These are phyloP conservation scores for Boletus rubroflammeus DNA, from an alignment of 768 basidiomycete species.

Conservation along the genomic window DNA sequence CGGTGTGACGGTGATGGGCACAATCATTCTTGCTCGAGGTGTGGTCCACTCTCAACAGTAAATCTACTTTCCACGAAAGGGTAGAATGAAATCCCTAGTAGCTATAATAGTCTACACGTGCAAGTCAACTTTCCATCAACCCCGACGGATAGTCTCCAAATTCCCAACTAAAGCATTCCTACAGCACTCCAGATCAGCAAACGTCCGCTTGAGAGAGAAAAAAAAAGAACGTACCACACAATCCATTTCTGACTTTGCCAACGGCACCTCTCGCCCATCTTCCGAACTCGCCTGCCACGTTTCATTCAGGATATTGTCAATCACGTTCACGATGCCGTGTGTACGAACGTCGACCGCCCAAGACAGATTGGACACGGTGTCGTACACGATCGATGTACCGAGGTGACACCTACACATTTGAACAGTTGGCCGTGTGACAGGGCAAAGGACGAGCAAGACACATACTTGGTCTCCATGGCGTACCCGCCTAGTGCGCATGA, in stretches of 20 bases:
- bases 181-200: background rate
- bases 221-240: conserved; percentile 56
- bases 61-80: background rate
- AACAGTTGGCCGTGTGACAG: background rate
- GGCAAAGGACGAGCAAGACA: background rate
- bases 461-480: conserved; percentile 74
- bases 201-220: background rate
- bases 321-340: conserved; percentile 76
- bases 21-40: conserved; percentile 50
- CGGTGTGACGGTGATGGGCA: conserved; percentile 48
- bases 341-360: conserved; percentile 84
- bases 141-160: conserved; percentile 45
- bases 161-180: conserved; percentile 75
- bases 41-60: background rate
- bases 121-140: conserved; percentile 1
- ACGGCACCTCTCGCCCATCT: conserved; percentile 60
- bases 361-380: conserved; percentile 80
- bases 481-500: conserved; percentile 87
- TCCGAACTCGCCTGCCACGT: conserved; percentile 71
- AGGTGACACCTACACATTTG: conserved; percentile 64
- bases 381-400: conserved; percentile 83
- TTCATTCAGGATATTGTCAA: conserved; percentile 64
- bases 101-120: background rate
- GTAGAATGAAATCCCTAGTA: background rate
- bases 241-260: conserved; percentile 50